Conservation (phyloP, 176 grass and related monocot species). For the Poa pratensis region DNA sequence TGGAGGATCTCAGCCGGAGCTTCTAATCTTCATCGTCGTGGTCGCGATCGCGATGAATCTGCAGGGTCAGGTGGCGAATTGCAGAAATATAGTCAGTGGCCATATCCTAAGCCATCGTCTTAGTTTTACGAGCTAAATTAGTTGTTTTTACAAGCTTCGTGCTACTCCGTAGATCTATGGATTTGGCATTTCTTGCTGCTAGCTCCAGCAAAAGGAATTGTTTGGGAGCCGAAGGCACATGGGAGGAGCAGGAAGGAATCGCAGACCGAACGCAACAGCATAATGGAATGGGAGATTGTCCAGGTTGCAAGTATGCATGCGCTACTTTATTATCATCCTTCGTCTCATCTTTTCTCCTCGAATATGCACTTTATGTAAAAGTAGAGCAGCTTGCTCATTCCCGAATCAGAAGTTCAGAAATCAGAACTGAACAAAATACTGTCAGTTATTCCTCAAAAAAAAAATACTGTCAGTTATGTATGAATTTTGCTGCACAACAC, state of each 20-base stretch:
- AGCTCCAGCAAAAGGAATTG: conserved; percentile 46
- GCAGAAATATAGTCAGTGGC: conserved; percentile 24
- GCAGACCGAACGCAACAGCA: conserved; percentile 40
- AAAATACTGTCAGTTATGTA: no score
- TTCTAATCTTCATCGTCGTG: background rate
- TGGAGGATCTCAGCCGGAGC: background rate
- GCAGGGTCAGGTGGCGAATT: background rate
- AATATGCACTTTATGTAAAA: background rate
- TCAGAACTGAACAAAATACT: no score
- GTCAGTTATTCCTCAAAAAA: no score
- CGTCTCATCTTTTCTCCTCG: background rate
- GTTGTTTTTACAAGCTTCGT: background rate
- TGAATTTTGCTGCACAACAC: no score
- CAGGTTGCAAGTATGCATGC: conserved; percentile 20
- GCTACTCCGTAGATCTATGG: conserved; percentile 22
- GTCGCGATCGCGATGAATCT: background rate
- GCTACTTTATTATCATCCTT: background rate
- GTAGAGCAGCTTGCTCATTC: background rate
- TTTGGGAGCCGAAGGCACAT: conserved; percentile 46
- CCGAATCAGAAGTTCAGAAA: background rate
- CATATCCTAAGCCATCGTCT: conserved; percentile 14
- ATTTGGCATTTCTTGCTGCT: conserved; percentile 43
- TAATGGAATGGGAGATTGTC: conserved; percentile 39
- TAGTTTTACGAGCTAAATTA: background rate
- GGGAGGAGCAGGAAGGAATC: conserved; percentile 35